Conservation (phyloP, 2,329 filamentous ascomycete genomes). For the Tolypocladium pustulatum region DNA sequence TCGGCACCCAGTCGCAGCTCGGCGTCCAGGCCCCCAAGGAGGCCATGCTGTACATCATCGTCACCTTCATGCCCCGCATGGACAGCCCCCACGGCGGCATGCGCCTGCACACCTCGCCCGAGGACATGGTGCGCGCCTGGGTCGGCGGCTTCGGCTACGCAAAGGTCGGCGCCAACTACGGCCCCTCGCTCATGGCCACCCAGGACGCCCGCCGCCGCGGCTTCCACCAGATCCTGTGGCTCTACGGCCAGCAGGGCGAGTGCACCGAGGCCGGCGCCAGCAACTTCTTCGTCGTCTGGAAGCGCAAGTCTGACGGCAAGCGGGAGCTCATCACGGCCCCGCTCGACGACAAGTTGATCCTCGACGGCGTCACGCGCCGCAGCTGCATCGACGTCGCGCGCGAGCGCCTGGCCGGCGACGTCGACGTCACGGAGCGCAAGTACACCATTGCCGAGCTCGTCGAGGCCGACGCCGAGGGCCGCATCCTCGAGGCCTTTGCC, state of each 20-base stretch:
- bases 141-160: conserved; percentile 86
- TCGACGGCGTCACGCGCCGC: conserved; percentile 79
- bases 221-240: conserved; percentile 88
- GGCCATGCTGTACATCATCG: conserved; percentile 82
- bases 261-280: conserved; percentile 87
- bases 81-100: conserved; percentile 46
- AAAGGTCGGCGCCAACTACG: conserved; percentile 91
- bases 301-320: conserved; percentile 32
- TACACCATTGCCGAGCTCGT: conserved; percentile 74
- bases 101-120: conserved; percentile 65
- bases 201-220: conserved; percentile 62
- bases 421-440: conserved; percentile 69
- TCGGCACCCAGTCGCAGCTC: conserved; percentile 69
- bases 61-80: conserved; percentile 49
- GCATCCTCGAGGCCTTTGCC: conserved; percentile 76
- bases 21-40: conserved; percentile 71
- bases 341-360: conserved; percentile 70
- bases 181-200: conserved; percentile 70
- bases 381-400: conserved; percentile 66
- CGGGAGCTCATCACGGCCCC: conserved; percentile 72
- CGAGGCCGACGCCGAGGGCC: conserved; percentile 61
- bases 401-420: conserved; percentile 45
- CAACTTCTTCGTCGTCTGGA: conserved; percentile 86
- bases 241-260: conserved; percentile 66
- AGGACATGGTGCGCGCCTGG: conserved; percentile 85